phyloP scores from a whole-genome alignment of 2,329 filamentous ascomycete genomes.

The Cladosporium sp. region DNA sequence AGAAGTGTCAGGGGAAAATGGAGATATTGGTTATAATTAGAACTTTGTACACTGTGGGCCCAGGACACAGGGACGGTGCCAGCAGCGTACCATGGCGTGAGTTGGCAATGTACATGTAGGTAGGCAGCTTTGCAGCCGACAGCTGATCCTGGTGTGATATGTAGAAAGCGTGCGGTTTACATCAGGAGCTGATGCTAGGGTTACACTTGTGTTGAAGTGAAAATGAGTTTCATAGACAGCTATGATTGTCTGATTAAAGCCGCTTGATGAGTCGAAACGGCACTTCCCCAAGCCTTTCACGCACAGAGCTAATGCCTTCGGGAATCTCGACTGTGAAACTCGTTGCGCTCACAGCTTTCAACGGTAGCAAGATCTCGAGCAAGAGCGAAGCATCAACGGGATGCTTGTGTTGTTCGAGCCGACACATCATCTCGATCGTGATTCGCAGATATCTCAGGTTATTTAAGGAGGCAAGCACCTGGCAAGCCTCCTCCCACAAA shows the following conservation, averaged over 20 bases:
- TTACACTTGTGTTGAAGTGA: too few species aligned
- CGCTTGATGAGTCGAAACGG: background rate
- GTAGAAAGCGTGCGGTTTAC: too few species aligned
- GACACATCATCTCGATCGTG: slow-evolving; percentile 2
- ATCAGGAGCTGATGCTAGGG: too few species aligned
- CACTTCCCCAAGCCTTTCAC: background rate
- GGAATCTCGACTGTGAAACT: background rate
- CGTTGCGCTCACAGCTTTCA: background rate
- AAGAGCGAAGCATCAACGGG: background rate
- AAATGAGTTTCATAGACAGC: too few species aligned
- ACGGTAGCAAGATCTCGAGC: background rate
- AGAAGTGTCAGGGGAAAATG: too few species aligned
- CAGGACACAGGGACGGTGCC: too few species aligned
- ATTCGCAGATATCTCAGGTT: slow-evolving; percentile 5
- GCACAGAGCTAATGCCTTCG: background rate
- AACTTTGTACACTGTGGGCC: too few species aligned
- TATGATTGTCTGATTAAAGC: background rate
- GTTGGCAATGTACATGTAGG: too few species aligned
- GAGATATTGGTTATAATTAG: too few species aligned
- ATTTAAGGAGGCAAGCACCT: slow-evolving; percentile 9
- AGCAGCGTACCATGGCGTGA: too few species aligned
- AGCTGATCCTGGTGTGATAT: too few species aligned
- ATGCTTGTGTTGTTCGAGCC: background rate
- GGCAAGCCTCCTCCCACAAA: slow-evolving; percentile 5
- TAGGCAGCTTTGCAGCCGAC: too few species aligned